Evolutionary conservation across 352 stramenopile genomes (phyloP).

Genomic region (Pythium guiyangense): DNA sequence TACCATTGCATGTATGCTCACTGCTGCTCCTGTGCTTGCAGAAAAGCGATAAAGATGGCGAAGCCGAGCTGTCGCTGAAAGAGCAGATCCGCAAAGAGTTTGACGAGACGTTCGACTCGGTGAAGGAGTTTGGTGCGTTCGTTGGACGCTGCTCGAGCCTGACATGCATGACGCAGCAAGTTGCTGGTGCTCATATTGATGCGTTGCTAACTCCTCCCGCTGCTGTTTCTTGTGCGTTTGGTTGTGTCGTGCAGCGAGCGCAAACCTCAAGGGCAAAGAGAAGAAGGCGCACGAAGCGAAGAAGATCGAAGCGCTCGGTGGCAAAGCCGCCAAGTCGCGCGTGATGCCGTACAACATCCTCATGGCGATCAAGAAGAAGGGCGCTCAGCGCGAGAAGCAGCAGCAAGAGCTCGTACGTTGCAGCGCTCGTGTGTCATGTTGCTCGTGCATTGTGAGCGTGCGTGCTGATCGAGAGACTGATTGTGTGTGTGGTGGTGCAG

Average conservation of each 20-base stretch:
- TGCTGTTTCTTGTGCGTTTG: neutral
- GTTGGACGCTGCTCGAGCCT: neutral
- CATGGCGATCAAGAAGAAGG: conserved; percentile 68
- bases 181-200: neutral
- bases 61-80: conserved; percentile 39
- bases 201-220: conserved; percentile 1
- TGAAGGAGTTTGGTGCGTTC: conserved; percentile 73
- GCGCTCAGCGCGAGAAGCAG: conserved; percentile 37
- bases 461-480: neutral
- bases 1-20: neutral
- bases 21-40: conserved; percentile 9
- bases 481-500: conserved; percentile 18
- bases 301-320: conserved; percentile 64
- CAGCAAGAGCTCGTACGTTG: conserved; percentile 51
- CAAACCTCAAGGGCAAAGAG: conserved; percentile 71
- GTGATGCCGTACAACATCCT: conserved; percentile 73
- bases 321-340: conserved; percentile 49
- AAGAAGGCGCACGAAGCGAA: conserved; percentile 73
- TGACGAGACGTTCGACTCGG: conserved; percentile 62
- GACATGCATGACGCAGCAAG: neutral
- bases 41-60: conserved; percentile 22
- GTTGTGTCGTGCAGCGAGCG: conserved; percentile 21
- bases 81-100: conserved; percentile 80
- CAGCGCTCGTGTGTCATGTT: neutral
- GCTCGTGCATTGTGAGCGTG: neutral